Conservation (phyloP, 441 rosid genomes). For the Adansonia gregorii region DNA sequence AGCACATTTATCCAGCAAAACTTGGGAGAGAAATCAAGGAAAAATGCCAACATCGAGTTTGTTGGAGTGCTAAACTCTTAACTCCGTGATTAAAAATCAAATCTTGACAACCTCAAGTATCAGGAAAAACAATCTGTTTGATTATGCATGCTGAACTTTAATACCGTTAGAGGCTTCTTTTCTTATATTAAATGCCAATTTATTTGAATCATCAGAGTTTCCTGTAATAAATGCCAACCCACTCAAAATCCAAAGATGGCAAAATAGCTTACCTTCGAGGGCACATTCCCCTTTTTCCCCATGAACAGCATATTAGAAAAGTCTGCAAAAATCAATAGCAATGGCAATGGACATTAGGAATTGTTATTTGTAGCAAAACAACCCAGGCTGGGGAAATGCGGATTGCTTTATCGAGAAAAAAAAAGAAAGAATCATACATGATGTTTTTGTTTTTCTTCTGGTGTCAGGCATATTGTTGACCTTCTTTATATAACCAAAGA, state of each 20-base stretch:
- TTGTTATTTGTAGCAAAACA: conserved; percentile 22
- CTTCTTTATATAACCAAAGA: conserved; percentile 77
- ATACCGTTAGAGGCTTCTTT: background rate
- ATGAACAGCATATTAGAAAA: conserved; percentile 49
- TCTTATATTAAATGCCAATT: background rate
- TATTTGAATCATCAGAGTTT: background rate
- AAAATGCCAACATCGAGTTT: too few relatives aligned
- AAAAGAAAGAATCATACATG: conserved; percentile 55
- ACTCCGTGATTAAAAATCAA: too few relatives aligned
- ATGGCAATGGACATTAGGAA: background rate
- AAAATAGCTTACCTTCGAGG: conserved; percentile 64
- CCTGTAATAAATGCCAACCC: background rate
- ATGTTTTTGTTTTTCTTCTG: conserved; percentile 58
- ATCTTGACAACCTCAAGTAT: too few relatives aligned
- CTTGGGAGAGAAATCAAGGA: background rate
- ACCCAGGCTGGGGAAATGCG: conserved; percentile 3
- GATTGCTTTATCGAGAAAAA: background rate
- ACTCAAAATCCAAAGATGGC: background rate
- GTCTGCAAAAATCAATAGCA: conserved; percentile 48
- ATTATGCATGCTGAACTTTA: background rate
- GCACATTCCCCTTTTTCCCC: conserved; percentile 45
- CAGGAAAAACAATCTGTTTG: too few relatives aligned
- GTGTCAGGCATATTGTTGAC: conserved; percentile 60
- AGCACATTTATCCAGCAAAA: background rate
- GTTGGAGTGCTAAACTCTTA: too few relatives aligned